phyloP scores from a whole-genome alignment of 129 eudicot species.

The Flaveria bidentis region DNA sequence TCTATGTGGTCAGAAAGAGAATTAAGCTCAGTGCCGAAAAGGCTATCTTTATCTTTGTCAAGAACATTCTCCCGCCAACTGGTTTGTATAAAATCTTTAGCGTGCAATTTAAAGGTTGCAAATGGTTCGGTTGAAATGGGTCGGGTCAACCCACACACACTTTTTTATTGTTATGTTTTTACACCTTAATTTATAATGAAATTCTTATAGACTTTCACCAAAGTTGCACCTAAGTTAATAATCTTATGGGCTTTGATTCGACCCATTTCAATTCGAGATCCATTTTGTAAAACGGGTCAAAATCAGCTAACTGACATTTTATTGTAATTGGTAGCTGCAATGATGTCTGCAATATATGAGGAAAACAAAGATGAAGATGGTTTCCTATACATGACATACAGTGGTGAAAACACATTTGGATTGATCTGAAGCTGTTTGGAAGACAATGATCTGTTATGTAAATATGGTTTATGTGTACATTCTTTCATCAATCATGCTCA shows the following conservation, averaged over 20 bases:
- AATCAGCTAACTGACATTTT: neutral
- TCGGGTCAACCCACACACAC: neutral
- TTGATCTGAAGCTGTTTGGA: constrained; percentile 42
- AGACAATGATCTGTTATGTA: constrained; percentile 34
- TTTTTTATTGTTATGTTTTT: neutral
- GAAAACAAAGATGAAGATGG: constrained; percentile 96
- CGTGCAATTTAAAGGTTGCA: neutral
- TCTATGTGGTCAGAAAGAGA: constrained; percentile 93
- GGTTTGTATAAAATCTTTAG: constrained; percentile 43
- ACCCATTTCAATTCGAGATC: neutral
- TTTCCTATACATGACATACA: constrained; percentile 93
- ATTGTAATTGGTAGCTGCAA: constrained; percentile 58
- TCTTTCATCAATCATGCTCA: constrained; percentile 2
- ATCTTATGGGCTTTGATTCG: neutral
- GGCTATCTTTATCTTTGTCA: constrained; percentile 92
- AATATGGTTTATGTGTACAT: constrained; percentile 40
- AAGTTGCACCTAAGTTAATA: neutral
- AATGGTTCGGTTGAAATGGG: neutral
- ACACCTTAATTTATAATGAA: neutral
- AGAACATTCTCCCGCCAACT: constrained; percentile 90
- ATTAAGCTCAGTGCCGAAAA: constrained; percentile 96
- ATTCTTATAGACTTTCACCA: neutral
- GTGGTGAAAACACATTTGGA: constrained; percentile 98
- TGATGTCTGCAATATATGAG: constrained; percentile 96
- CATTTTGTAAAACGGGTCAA: neutral